phyloP scores from a whole-genome alignment of 257 asterid species.

The Ilex asprella region DNA sequence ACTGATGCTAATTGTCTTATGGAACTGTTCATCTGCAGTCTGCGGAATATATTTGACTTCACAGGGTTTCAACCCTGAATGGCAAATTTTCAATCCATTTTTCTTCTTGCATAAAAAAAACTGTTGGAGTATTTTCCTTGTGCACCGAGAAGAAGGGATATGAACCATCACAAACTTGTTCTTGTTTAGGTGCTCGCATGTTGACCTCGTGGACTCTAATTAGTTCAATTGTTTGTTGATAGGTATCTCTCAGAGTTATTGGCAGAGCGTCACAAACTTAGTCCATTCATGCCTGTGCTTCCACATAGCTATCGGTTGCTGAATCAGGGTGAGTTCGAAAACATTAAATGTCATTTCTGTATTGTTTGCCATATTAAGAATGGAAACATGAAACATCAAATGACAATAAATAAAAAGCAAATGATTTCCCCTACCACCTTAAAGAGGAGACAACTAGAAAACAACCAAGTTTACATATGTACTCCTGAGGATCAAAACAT shows the following conservation, averaged over 20 bases:
- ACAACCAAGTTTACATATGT: not conserved
- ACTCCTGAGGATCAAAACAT: no score
- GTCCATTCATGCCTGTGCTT: constrained; percentile 76
- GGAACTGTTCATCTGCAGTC: no score
- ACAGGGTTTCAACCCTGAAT: not conserved
- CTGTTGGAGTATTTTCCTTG: not conserved
- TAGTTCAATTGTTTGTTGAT: constrained; percentile 11
- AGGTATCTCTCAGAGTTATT: constrained; percentile 54
- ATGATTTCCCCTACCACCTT: not conserved
- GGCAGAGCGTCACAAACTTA: constrained; percentile 61
- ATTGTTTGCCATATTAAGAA: no score
- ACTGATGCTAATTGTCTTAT: no score
- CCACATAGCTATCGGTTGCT: constrained; percentile 64
- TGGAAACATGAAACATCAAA: not conserved
- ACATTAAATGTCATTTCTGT: not conserved
- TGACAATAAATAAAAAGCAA: not conserved
- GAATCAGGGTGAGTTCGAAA: constrained; percentile 68
- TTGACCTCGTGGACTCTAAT: not conserved
- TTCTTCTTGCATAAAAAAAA: no score
- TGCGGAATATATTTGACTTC: no score
- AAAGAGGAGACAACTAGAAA: not conserved
- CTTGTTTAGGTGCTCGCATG: not conserved
- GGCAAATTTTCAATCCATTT: not conserved
- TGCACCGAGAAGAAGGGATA: not conserved
- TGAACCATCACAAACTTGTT: not conserved